Base-by-base conservation (phyloP, 75 land plant genomes). In the Pseudotsuga menziesii region DNA sequence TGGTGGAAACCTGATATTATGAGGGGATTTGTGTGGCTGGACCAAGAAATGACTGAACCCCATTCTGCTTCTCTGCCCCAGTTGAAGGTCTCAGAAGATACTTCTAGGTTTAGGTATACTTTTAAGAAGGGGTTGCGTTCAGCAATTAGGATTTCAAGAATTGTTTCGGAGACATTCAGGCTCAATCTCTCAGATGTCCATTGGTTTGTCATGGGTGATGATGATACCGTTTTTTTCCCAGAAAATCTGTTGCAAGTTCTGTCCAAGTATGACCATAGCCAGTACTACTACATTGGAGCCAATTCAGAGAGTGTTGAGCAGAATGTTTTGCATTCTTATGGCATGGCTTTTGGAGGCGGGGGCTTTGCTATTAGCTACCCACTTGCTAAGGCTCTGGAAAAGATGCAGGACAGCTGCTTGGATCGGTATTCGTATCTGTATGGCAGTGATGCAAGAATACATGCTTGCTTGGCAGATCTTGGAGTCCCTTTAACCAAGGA, bases 331-430 rank as follows among this genome's bases (percentile, higher is more conserved):
- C 85, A 83, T 79, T 89, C 89, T 12, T 89, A 83, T 66, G 64
- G 78, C 5, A 91, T 91, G 92, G 92, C 92, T 13, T 91, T 74
- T 69, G 91, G 92, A 2, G 92, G 91, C 0, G 92, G 91, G 2
- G 92, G 91, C 19, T 86, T 89, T 55, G 91, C 89, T 8, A 81
- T 91, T 4, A 91, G 91, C 85, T 86, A 82, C 20, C 84, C 91
- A 1, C 77, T 86, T 25, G 91, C 91, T 2, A 77, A 77, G 79
- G 83, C 84, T 22, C 55, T 90, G 44, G 86, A 72, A 57, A 88
- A 83, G 79, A 80, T 90, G 81, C 88, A 86, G 69, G 91, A 90
- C 57, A 41, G 61, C 5, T 90, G 92, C 73, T 70, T 90, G 41
- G 67, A 79, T 56, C 77, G 91, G 17, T 90, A 88, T 35, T 77